Evolutionary conservation across 352 stramenopile genomes (phyloP), one percentile per base, ranked within the genome.

Genomic region (Phytophthora sp.): DNA sequence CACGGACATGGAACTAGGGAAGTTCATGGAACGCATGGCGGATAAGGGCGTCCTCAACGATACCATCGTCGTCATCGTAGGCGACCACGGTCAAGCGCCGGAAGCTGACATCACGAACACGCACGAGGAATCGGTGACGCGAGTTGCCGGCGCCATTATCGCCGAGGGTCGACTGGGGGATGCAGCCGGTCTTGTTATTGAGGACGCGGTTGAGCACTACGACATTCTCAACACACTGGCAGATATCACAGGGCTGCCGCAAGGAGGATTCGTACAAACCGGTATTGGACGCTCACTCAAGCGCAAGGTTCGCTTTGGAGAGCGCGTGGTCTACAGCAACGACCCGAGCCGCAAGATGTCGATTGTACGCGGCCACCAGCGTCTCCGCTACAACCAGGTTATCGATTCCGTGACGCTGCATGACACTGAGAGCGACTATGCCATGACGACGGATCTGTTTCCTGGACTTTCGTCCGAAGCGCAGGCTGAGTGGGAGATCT

Each of bases 191-290:
- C 48, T 68, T 12, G 21, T 85, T 5, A 69, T 85, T 9, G 63
- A 82, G 9, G 71, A 82, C 15, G 64, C 55, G 2, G 71, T 68
- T 7, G 74, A 71, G 1, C 77, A 87, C 5, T 83, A 84, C 35
- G 79, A 89, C 28, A 61, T 74, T 26, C 69, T 89, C 44, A 89
- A 87, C 46, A 87, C 79, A 12, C 43, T 89, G 13, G 77, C 79
- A 3, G 79, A 89, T 32, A 84, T 89, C 30, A 77, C 84, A 0
- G 77, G 79, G 4, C 61, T 87, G 0, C 79, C 79, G 0, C 11
- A 66, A 0, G 61, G 74, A 6, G 77, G 77, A 4, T 84, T 89
- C 17, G 38, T 83, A 0, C 79, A 87, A 49, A 77, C 65, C 12
- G 76, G 79, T 12, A 54, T 89, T 30, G 79, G 79, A 5, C 79